These are phyloP conservation scores for Ceratocystis alfenasii DNA, from an alignment of 2,329 filamentous ascomycete species.

Conservation along the genomic window DNA sequence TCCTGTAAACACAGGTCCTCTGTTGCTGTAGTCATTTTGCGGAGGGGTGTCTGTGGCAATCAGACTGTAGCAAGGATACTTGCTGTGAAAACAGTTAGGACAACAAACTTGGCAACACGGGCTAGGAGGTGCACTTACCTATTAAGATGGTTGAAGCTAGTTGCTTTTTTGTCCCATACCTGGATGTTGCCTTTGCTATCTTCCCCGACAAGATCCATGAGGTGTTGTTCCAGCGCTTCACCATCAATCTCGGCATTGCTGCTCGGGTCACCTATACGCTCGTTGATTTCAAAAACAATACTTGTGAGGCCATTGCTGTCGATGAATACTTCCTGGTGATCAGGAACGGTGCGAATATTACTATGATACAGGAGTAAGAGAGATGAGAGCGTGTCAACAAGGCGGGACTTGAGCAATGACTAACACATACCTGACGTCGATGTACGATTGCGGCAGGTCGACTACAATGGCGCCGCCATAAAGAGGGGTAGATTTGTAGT, in stretches of 20 bases:
- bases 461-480: slow-evolving; percentile 61
- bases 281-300: slow-evolving; percentile 81
- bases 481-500: slow-evolving; percentile 47
- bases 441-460: slow-evolving; percentile 55
- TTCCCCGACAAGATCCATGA: slow-evolving; percentile 53
- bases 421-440: slow-evolving; percentile 54
- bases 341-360: slow-evolving; percentile 61
- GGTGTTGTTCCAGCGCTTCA: slow-evolving; percentile 55
- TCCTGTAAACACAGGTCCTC: slow-evolving; percentile 53
- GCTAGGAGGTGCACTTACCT: slow-evolving; percentile 28
- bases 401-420: slow-evolving; percentile 3
- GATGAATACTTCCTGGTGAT: slow-evolving; percentile 88
- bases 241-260: slow-evolving; percentile 51
- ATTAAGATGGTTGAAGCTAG: slow-evolving; percentile 45
- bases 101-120: not conserved
- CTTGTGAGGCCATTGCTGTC: slow-evolving; percentile 72
- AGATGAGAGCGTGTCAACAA: not conserved
- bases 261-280: slow-evolving; percentile 54
- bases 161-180: slow-evolving; percentile 54
- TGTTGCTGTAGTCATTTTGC: slow-evolving; percentile 26
- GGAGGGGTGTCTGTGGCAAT: slow-evolving; percentile 51
- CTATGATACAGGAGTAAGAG: slow-evolving; percentile 31
- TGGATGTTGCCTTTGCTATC: slow-evolving; percentile 51
- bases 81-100: slow-evolving; percentile 27
- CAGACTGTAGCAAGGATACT: slow-evolving; percentile 50